phyloP scores from a whole-genome alignment of 2,329 filamentous ascomycete genomes.

The Aureobasidium mangrovei region DNA sequence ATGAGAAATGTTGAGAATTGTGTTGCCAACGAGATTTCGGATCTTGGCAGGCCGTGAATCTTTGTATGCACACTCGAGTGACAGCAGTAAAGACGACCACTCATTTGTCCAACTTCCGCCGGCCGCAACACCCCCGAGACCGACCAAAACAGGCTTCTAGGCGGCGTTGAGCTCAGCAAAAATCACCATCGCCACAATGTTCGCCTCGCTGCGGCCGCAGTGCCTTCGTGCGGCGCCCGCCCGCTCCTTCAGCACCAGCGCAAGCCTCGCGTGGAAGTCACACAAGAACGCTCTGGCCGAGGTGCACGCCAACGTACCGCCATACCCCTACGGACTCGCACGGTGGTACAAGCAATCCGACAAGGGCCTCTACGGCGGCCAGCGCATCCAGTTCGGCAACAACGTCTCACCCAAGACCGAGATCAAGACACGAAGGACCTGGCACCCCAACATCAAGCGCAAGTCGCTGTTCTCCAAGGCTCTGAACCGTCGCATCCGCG shows the following conservation, averaged over 20 bases:
- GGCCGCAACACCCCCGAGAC: too few relatives aligned
- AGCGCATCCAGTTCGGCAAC: constrained; percentile 71
- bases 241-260: constrained; percentile 26
- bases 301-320: constrained; percentile 26
- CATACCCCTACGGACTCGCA: constrained; percentile 65
- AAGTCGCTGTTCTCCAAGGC: constrained; percentile 59
- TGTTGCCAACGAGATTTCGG: too few relatives aligned
- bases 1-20: too few relatives aligned
- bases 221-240: constrained; percentile 1
- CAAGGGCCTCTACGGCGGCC: constrained; percentile 44
- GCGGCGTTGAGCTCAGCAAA: background rate
- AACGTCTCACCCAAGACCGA: constrained; percentile 59
- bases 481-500: constrained; percentile 54
- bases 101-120: too few relatives aligned
- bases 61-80: too few relatives aligned
- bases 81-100: too few relatives aligned
- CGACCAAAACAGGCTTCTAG: too few relatives aligned
- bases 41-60: too few relatives aligned
- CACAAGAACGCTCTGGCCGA: constrained; percentile 17
- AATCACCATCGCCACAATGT: constrained; percentile 3
- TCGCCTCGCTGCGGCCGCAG: constrained; percentile 4
- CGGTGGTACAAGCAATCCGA: constrained; percentile 72
- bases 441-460: constrained; percentile 63
- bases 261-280: constrained; percentile 16
- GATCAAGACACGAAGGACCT: constrained; percentile 61